Evolutionary conservation across 169 alveolate species (phyloP).

Genomic region (Cryptosporidium ryanae): DNA sequence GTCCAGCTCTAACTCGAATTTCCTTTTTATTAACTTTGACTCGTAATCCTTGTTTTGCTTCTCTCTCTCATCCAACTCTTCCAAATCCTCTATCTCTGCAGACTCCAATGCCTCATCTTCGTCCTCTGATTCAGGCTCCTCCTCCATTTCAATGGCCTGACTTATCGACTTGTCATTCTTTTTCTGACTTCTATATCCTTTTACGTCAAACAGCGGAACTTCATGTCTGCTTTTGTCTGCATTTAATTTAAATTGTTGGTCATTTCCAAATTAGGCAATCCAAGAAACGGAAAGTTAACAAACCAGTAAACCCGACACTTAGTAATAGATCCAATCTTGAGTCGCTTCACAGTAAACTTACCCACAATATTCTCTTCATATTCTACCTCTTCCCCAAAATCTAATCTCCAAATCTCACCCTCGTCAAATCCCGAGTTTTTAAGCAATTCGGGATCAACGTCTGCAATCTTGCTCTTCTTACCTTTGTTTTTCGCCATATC

Average conservation of each 20-base stretch:
- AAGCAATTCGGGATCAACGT: neutral
- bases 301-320: neutral
- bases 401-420: conserved; percentile 71
- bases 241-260: neutral
- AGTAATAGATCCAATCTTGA: no score
- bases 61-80: conserved; percentile 34
- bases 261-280: neutral
- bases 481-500: conserved; percentile 8
- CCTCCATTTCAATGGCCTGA: conserved; percentile 55
- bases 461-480: conserved; percentile 1
- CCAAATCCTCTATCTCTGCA: conserved; percentile 3
- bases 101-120: neutral
- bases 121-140: conserved; percentile 24
- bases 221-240: conserved; percentile 57
- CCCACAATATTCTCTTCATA: conserved; percentile 56
- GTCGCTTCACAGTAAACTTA: neutral
- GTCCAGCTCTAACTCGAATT: conserved; percentile 20
- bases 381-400: conserved; percentile 21
- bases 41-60: conserved; percentile 26
- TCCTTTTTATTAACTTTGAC: neutral
- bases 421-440: conserved; percentile 66
- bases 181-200: conserved; percentile 48
- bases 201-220: conserved; percentile 59
- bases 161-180: conserved; percentile 18
- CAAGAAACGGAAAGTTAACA: neutral